Base-by-base conservation (phyloP, 768 basidiomycete species). In the Suillus spraguei region DNA sequence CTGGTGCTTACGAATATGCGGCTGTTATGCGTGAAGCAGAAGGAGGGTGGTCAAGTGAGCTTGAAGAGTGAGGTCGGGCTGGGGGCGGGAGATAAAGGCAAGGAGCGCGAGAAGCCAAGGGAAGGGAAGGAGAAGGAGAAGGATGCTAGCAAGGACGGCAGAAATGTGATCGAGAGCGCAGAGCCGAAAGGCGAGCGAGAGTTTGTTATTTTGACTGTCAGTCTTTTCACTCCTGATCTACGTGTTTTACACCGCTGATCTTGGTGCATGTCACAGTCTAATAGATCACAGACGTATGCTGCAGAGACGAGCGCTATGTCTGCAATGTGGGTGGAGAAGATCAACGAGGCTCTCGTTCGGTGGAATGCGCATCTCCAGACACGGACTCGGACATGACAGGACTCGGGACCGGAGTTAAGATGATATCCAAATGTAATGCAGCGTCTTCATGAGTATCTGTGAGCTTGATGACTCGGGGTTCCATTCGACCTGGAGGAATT, bases 121-220 rank as follows among this genome's bases (percentile, higher is more conserved):
- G 71, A 60, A 58, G 61, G 55, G 3, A 65, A 61, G 60, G 70
- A 71, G 50, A 79, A 76, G 60, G 76, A 78, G 47, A 80, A 78
- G 62, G 81, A 82, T 5, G 80, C 77, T 54, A 81, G 80, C 59
- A 85, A 81, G 69, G 84, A 85, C 55, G 71, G 77, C 17, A 79
- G 80, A 42, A 75, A 73, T 47, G 72, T 80, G 47, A 73, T 89
- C 11, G 75, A 77, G 5, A 78, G 80, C 28, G 82, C 84, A 0
- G 84, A 83, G 61, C 74, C 78, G 33, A 86, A 85, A 68, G 77
- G 84, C 54, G 85, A 85, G 60, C 76, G 83, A 42, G 85, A 86
- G 69, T 87, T 89, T 69, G 81, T 84, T 17, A 79, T 89, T 41
- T 73, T 87, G 67, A 86, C 87, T 47, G 88, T 89, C 64, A 70